A percentile compares a stretch with the other conserved stretches of the same genome.
These are phyloP conservation scores for Stipa capillata DNA, from an alignment of 176 grass and related monocot genomes.

Conservation along the genomic window DNA sequence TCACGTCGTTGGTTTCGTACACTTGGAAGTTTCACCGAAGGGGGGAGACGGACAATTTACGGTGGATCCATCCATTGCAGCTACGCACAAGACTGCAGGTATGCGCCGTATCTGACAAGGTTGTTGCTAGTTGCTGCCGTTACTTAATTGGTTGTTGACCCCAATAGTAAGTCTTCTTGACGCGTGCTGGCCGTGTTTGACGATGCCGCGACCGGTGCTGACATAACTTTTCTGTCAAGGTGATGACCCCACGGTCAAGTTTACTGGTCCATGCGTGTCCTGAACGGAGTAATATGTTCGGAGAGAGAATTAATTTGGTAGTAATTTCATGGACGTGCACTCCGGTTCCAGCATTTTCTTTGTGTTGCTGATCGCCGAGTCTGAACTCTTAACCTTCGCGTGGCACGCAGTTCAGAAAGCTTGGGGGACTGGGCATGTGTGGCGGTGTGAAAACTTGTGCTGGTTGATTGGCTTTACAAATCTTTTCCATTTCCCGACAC, in stretches of 20 bases:
- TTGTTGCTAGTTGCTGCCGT: background rate
- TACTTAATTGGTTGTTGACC: background rate
- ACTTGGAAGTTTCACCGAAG: too few relatives aligned
- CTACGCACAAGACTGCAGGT: background rate
- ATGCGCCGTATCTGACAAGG: background rate
- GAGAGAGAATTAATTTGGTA: too few relatives aligned
- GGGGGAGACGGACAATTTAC: background rate
- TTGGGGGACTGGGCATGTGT: too few relatives aligned
- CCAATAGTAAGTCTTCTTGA: constrained; percentile 15
- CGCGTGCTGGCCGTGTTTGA: background rate
- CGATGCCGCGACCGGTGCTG: background rate
- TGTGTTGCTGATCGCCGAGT: background rate
- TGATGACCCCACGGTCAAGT: background rate
- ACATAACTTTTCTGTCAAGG: background rate
- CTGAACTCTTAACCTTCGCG: too few relatives aligned
- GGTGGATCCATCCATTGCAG: background rate
- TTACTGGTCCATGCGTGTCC: background rate
- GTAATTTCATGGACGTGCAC: background rate
- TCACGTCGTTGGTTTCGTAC: too few relatives aligned
- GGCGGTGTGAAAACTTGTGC: too few relatives aligned
- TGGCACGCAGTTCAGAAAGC: too few relatives aligned
- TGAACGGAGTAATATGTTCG: background rate
- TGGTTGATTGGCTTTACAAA: too few relatives aligned
- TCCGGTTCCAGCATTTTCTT: background rate
- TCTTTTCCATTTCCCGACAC: too few relatives aligned